phyloP scores from a whole-genome alignment of 495 filamentous ascomycete species.

The Cercophora samala region DNA sequence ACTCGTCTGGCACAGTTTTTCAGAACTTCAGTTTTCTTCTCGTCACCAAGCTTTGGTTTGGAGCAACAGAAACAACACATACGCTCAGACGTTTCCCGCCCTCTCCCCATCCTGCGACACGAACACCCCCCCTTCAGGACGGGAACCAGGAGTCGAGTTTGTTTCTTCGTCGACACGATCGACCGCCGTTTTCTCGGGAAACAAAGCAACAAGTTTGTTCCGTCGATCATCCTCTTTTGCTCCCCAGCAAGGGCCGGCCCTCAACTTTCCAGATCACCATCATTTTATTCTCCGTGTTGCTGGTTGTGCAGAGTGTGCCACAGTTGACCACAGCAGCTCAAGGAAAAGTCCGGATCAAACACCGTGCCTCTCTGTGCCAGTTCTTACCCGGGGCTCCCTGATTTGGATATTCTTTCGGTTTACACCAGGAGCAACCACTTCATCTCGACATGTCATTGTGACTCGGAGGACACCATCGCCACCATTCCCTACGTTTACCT shows the following conservation, averaged over 20 bases:
- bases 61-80: background rate
- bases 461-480: constrained; percentile 15
- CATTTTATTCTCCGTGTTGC: constrained; percentile 1
- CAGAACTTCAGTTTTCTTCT: background rate
- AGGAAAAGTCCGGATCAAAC: constrained; percentile 4
- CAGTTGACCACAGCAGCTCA: background rate
- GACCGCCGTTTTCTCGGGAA: constrained; percentile 27
- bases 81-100: constrained; percentile 15
- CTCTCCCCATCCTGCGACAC: constrained; percentile 35
- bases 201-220: constrained; percentile 27
- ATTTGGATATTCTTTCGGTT: background rate
- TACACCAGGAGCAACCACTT: background rate
- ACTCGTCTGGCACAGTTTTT: background rate
- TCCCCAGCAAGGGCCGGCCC: constrained; percentile 32
- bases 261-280: constrained; percentile 26
- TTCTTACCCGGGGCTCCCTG: background rate
- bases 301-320: background rate
- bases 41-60: background rate
- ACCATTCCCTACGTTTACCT: constrained; percentile 12
- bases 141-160: constrained; percentile 21
- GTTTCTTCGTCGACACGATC: constrained; percentile 29
- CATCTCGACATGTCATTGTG: constrained; percentile 30
- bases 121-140: constrained; percentile 21
- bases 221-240: constrained; percentile 28
- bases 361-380: constrained; percentile 3